A percentile compares a stretch with the other conserved stretches of the same genome.
Evolutionary conservation across 2,329 filamentous ascomycete genomes (phyloP).

Genomic region (Pestalotiopsis sp.): DNA sequence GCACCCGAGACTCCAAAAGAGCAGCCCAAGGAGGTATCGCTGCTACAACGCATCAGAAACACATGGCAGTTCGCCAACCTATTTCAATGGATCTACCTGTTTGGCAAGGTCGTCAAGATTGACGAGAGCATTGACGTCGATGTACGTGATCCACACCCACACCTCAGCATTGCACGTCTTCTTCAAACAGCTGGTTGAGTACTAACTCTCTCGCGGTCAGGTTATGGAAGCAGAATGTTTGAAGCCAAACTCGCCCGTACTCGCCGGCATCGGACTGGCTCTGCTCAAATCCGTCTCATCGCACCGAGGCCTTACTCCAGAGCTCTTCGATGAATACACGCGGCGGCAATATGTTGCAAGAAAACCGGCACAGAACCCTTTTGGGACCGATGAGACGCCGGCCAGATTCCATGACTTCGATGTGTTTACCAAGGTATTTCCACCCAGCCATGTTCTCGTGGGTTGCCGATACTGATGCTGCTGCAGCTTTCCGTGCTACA

Average conservation of each 20-base stretch:
- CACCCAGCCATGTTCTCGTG: not conserved
- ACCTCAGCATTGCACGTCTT: not conserved
- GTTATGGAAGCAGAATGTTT: slow-evolving; percentile 88
- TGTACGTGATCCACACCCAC: slow-evolving; percentile 52
- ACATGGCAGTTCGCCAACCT: slow-evolving; percentile 97
- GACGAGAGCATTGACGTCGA: slow-evolving; percentile 88
- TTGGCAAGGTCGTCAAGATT: slow-evolving; percentile 87
- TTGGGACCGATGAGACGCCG: slow-evolving; percentile 75
- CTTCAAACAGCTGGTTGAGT: not conserved
- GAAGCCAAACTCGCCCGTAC: slow-evolving; percentile 72
- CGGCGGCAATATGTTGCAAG: slow-evolving; percentile 86
- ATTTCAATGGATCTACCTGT: slow-evolving; percentile 90
- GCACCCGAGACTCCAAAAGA: slow-evolving; percentile 12
- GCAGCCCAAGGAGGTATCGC: slow-evolving; percentile 31
- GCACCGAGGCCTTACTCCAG: slow-evolving; percentile 82
- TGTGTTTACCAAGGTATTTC: slow-evolving; percentile 72
- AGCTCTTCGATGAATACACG: slow-evolving; percentile 92
- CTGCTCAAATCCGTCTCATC: slow-evolving; percentile 93
- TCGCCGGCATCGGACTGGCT: slow-evolving; percentile 81
- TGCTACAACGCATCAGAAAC: slow-evolving; percentile 74
- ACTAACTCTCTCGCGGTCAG: slow-evolving; percentile 46
- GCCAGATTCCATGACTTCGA: slow-evolving; percentile 80
- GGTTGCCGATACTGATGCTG: slow-evolving; percentile 13
- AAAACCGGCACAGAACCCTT: slow-evolving; percentile 79
- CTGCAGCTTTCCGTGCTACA: slow-evolving; percentile 74